phyloP scores from a whole-genome alignment of 495 filamentous ascomycete species.

The Podospora appendiculata region DNA sequence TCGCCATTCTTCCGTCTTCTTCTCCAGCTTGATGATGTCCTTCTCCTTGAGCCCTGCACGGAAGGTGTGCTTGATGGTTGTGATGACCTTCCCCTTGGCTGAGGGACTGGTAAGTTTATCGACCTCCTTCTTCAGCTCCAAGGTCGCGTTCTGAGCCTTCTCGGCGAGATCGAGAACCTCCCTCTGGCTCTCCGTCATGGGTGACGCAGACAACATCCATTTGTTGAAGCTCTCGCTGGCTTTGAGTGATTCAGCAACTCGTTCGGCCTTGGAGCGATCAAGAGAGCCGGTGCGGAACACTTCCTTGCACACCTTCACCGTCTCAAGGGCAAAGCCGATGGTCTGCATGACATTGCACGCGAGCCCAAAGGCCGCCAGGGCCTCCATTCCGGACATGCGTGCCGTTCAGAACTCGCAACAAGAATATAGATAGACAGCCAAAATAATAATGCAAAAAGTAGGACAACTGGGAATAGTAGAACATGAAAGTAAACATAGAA shows the following conservation, averaged over 20 bases:
- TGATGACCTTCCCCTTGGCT: not conserved
- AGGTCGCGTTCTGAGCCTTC: not conserved
- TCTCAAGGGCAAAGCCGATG: slow-evolving; percentile 12
- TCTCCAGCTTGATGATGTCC: slow-evolving; percentile 1
- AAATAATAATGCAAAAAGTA: too few species aligned
- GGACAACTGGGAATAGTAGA: too few species aligned
- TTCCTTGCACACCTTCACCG: not conserved
- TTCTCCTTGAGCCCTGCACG: not conserved
- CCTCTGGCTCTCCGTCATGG: slow-evolving; percentile 2
- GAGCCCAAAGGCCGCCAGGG: slow-evolving; percentile 20
- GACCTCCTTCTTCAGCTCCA: not conserved
- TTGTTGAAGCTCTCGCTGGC: not conserved
- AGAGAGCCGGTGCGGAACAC: slow-evolving; percentile 7
- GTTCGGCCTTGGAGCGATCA: slow-evolving; percentile 1
- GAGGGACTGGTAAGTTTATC: not conserved
- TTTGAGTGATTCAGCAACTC: not conserved
- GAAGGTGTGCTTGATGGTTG: not conserved
- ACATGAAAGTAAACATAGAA: too few species aligned
- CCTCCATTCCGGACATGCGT: slow-evolving; percentile 9
- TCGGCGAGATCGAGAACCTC: not conserved
- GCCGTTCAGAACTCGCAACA: not conserved
- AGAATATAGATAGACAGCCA: too few species aligned
- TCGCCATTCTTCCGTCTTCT: not conserved
- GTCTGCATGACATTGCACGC: slow-evolving; percentile 26
- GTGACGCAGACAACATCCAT: slow-evolving; percentile 1